Evolutionary conservation across 1,139 yeast species (phyloP), one percentile per base, ranked within the genome.

Genomic region (Taiozyma sp.): DNA sequence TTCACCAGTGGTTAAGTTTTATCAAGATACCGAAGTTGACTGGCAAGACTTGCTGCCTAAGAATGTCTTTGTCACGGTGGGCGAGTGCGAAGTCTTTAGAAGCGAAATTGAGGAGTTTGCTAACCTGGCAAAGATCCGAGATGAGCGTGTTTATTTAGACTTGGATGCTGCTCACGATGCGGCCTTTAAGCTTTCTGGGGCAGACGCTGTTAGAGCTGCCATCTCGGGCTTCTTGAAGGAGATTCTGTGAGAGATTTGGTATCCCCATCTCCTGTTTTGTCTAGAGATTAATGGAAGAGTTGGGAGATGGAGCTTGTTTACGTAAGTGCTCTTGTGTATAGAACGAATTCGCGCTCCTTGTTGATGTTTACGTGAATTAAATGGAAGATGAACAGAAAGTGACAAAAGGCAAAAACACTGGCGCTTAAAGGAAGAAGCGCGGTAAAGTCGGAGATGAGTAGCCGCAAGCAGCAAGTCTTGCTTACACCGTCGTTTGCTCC

Each of bases 21-120:
- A 57, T 5, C 48, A 56, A 8, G 30, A 45, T 23, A 51, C 58
- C 2, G 40, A 51, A 46, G 55, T 48, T 16, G 51, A 67, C 51
- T 73, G 76, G 76, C 55, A 58, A 30, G 60, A 64, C 10, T 70
- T 73, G 8, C 58, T 75, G 34, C 64, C 65, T 29, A 60, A 58
- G 7, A 58, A 65, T 28, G 69, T 70, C 12, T 48, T 71, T 16
- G 56, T 66, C 34, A 64, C 72, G 24, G 67, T 66, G 54, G 80
- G 80, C 22, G 76, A 68, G 48, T 56, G 71, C 43, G 79, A 75
- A 58, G 65, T 71, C 6, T 65, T 75, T 43, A 32, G 36, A 32
- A n/a, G 19, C 2, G 36, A 32, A 3, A 32, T 32, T 32, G 36
- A 32, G 14, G 19, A 32, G 36, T 32, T 32, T n/a, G n/a, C n/a